Conservation (phyloP, 1,284 basidiomycete species). For the Pseudozyma hubeiensis region DNA sequence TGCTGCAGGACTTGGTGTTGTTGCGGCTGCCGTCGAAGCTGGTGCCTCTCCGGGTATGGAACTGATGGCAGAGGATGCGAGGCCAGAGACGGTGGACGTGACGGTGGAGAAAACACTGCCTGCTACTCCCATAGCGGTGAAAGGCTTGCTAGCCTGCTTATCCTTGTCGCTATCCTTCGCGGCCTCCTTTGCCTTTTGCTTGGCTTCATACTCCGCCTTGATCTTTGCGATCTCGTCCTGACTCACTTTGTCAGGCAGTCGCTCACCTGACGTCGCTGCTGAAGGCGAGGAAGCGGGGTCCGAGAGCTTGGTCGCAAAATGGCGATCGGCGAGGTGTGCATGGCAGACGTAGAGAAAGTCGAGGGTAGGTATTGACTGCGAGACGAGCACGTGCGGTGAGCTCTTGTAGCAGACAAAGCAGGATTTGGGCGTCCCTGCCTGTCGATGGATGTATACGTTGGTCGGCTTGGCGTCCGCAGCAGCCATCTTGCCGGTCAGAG, state of each 20-base stretch:
- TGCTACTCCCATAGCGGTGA: constrained; percentile 26
- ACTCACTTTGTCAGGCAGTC: constrained; percentile 48
- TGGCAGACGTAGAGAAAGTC: constrained; percentile 63
- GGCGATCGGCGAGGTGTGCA: constrained; percentile 53
- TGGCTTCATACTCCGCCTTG: constrained; percentile 51
- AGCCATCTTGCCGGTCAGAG: constrained; percentile 4
- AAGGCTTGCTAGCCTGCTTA: constrained; percentile 26
- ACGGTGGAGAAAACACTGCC: constrained; percentile 43
- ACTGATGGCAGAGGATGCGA: constrained; percentile 30
- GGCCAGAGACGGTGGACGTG: constrained; percentile 37
- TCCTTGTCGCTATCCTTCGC: constrained; percentile 21
- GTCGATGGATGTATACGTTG: constrained; percentile 58
- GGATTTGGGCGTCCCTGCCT: constrained; percentile 51
- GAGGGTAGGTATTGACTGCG: constrained; percentile 39
- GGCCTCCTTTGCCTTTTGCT: constrained; percentile 34
- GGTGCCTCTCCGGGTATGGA: constrained; percentile 19
- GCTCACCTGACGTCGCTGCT: constrained; percentile 2
- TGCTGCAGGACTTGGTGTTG: constrained; percentile 6
- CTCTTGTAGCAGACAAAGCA: constrained; percentile 57
- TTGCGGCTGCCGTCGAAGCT: constrained; percentile 1
- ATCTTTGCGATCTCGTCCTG: constrained; percentile 56
- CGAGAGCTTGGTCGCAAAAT: constrained; percentile 51
- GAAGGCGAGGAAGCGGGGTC: constrained; percentile 17
- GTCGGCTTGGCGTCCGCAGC: constrained; percentile 21
- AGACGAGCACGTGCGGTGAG: constrained; percentile 57